Conservation (phyloP, 129 eudicot genomes). For the Flaveria linearis region DNA sequence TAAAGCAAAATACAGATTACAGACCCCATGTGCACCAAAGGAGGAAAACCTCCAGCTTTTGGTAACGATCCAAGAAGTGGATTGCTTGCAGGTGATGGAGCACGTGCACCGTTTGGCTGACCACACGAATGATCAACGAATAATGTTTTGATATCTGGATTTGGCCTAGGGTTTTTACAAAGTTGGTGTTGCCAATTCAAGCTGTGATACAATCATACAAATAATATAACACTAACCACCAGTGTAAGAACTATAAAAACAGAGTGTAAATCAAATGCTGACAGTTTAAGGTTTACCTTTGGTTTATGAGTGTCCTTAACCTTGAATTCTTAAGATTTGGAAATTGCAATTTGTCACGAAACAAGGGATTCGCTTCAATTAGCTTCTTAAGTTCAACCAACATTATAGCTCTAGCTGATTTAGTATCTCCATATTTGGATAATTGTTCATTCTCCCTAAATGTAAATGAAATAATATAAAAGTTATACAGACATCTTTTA, state of each 20-base stretch:
- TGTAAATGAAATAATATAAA: slow-evolving; percentile 2
- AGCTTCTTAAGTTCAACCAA: slow-evolving; percentile 91
- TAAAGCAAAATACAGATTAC: slow-evolving; percentile 22
- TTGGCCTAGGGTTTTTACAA: slow-evolving; percentile 89
- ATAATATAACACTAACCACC: slow-evolving; percentile 21
- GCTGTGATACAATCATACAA: slow-evolving; percentile 42
- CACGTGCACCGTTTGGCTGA: slow-evolving; percentile 86
- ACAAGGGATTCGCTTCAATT: slow-evolving; percentile 89
- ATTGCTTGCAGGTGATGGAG: slow-evolving; percentile 81
- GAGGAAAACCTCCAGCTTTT: slow-evolving; percentile 89
- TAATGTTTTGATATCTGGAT: slow-evolving; percentile 90
- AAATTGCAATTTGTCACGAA: slow-evolving; percentile 83
- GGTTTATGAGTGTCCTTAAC: slow-evolving; percentile 80
- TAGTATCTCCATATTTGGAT: slow-evolving; percentile 90
- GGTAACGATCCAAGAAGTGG: slow-evolving; percentile 85
- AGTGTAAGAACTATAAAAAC: neutral
- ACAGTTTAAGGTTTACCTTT: slow-evolving; percentile 49
- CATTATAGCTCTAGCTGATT: slow-evolving; percentile 87
- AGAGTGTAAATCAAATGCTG: neutral
- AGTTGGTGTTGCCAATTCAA: slow-evolving; percentile 96
- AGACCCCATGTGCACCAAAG: slow-evolving; percentile 83
- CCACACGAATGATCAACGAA: slow-evolving; percentile 93
- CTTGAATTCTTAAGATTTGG: slow-evolving; percentile 85
- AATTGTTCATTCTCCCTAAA: slow-evolving; percentile 86
- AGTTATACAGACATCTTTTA: neutral